Conservation (phyloP, 371 early-diverging fungal species). For the Blakeslea trispora region DNA sequence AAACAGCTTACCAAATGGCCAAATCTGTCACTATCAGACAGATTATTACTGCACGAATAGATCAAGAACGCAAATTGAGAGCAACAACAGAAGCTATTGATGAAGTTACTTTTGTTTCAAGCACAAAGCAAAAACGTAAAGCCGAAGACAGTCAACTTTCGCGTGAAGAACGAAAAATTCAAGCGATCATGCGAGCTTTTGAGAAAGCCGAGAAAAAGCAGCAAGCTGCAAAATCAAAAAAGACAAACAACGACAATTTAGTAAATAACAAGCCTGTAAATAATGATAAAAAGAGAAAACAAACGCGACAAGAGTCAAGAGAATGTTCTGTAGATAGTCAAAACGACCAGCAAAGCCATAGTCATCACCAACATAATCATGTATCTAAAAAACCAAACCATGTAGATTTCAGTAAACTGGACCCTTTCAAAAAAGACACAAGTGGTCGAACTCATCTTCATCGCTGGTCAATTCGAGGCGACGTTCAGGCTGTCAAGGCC, state of each 20-base stretch:
- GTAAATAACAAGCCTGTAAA: conserved; percentile 9
- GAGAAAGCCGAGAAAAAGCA: conserved; percentile 30
- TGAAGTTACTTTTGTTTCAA: conserved; percentile 40
- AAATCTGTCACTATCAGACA: conserved; percentile 30
- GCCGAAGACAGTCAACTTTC: conserved; percentile 2
- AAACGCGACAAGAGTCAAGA: conserved; percentile 29
- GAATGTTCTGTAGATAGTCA: conserved; percentile 36
- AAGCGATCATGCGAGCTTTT: conserved; percentile 35
- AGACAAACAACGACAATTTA: conserved; percentile 7
- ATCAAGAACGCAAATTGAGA: conserved; percentile 43
- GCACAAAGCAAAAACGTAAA: conserved; percentile 38
- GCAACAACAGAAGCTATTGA: conserved; percentile 37
- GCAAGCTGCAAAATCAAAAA: conserved; percentile 10
- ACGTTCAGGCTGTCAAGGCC: conserved; percentile 53
- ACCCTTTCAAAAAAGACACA: conserved; percentile 53
- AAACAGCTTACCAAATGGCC: conserved; percentile 60
- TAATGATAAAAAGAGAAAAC: conserved; percentile 14
- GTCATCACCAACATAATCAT: not conserved
- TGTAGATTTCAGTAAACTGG: conserved; percentile 29
- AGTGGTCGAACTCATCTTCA: conserved; percentile 61
- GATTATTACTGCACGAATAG: conserved; percentile 39
- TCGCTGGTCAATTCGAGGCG: conserved; percentile 58
- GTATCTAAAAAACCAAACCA: conserved; percentile 7
- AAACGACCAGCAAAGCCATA: conserved; percentile 10
- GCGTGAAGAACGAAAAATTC: conserved; percentile 31